phyloP scores from a whole-genome alignment of 2,329 filamentous ascomycete species.

The Thielaviopsis euricoi region DNA sequence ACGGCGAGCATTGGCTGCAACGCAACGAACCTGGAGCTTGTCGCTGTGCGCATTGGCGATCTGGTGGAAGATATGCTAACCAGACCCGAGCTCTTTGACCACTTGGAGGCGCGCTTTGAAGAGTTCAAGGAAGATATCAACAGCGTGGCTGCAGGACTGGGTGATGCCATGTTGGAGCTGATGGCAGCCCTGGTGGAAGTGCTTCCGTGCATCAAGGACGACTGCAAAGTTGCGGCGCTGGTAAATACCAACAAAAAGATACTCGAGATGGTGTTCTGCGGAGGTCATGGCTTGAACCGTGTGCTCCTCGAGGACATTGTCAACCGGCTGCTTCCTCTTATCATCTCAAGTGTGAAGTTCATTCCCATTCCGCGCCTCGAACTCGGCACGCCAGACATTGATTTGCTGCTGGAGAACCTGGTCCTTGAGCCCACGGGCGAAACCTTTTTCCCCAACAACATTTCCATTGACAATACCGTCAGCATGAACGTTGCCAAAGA shows the following conservation, averaged over 20 bases:
- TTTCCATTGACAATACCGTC: conserved; percentile 68
- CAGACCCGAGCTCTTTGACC: conserved; percentile 72
- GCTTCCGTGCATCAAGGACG: conserved; percentile 49
- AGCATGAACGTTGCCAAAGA: conserved; percentile 47
- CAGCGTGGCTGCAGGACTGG: conserved; percentile 34
- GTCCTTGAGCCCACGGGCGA: conserved; percentile 77
- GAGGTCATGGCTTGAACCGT: conserved; percentile 43
- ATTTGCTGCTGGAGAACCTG: conserved; percentile 77
- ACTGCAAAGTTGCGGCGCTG: conserved; percentile 56
- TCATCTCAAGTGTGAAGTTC: conserved; percentile 67
- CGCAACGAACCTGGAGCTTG: conserved; percentile 66
- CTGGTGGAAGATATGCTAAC: conserved; percentile 68
- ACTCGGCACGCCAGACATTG: conserved; percentile 64
- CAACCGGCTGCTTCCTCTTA: conserved; percentile 66
- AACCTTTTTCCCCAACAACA: conserved; percentile 74
- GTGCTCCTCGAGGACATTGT: conserved; percentile 61
- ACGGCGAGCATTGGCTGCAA: conserved; percentile 58
- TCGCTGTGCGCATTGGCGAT: conserved; percentile 57
- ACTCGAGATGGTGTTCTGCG: conserved; percentile 50
- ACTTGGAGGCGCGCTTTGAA: conserved; percentile 41
- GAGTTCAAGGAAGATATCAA: conserved; percentile 37
- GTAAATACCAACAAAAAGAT: conserved; percentile 51
- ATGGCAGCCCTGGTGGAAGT: conserved; percentile 21
- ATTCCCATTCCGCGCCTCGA: conserved; percentile 85
- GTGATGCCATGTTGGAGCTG: conserved; percentile 2